A percentile compares a stretch with the other conserved stretches of the same genome.
These are phyloP conservation scores for Phytophthora hibernalis DNA, from an alignment of 352 stramenopile species.

Conservation along the genomic window DNA sequence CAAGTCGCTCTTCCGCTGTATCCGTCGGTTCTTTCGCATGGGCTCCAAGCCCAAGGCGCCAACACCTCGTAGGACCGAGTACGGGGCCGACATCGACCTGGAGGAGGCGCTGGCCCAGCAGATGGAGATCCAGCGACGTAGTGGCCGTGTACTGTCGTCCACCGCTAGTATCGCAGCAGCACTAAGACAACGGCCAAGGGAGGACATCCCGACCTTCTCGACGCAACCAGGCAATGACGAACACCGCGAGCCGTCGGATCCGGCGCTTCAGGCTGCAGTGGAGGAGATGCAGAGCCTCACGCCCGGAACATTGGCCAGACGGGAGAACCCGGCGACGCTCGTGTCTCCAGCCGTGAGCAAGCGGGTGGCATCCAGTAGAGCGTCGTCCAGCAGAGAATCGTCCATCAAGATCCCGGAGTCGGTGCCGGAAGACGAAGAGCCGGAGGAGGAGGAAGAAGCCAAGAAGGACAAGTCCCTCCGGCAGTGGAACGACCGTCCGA, in stretches of 20 bases:
- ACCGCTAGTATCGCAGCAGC: constrained; percentile 51
- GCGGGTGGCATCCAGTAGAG: constrained; percentile 21
- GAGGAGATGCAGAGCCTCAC: constrained; percentile 46
- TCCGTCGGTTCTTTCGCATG: constrained; percentile 42
- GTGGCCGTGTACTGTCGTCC: constrained; percentile 43
- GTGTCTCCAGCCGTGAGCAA: constrained; percentile 25
- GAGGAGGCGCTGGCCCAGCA: constrained; percentile 44
- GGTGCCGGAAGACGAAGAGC: constrained; percentile 31
- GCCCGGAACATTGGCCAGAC: constrained; percentile 32
- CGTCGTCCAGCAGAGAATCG: constrained; percentile 30
- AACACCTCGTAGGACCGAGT: constrained; percentile 27
- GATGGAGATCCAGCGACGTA: constrained; percentile 44
- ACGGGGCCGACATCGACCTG: constrained; percentile 48
- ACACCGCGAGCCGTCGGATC: constrained; percentile 28
- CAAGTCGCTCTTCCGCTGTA: constrained; percentile 46
- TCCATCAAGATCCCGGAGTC: constrained; percentile 35
- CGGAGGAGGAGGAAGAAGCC: constrained; percentile 27
- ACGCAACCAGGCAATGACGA: constrained; percentile 36
- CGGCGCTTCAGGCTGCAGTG: constrained; percentile 27
- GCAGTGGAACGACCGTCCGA: constrained; percentile 27
- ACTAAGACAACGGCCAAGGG: constrained; percentile 36
- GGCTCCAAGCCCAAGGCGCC: constrained; percentile 32
- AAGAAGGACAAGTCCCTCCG: constrained; percentile 23
- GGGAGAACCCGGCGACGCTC: constrained; percentile 36
- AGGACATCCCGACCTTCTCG: constrained; percentile 40